Evolutionary conservation across 805 yeast genomes (phyloP).

Genomic region (Lipomyces chichibuensis): DNA sequence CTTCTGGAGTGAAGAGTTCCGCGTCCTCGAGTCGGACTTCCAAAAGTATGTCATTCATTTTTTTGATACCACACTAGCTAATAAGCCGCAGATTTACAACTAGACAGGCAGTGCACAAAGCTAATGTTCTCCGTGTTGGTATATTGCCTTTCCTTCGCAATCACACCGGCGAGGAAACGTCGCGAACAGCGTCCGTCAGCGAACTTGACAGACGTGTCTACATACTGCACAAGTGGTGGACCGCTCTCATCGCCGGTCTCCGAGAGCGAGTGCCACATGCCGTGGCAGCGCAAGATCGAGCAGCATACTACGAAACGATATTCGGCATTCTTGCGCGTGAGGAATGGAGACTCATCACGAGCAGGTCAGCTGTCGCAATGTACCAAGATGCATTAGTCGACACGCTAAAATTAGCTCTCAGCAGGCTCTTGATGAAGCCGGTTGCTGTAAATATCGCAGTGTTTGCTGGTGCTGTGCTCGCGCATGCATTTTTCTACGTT

Average conservation of each 20-base stretch:
- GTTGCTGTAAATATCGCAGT: slow-evolving; percentile 63
- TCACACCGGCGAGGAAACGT: slow-evolving; percentile 38
- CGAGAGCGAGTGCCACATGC: slow-evolving; percentile 37
- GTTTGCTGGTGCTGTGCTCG: slow-evolving; percentile 71
- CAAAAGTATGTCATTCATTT: slow-evolving; percentile 32
- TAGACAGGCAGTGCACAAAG: slow-evolving; percentile 42
- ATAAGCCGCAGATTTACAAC: slow-evolving; percentile 30
- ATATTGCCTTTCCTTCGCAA: slow-evolving; percentile 47
- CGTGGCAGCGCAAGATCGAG: slow-evolving; percentile 45
- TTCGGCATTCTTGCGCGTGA: slow-evolving; percentile 46
- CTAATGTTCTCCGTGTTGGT: slow-evolving; percentile 50
- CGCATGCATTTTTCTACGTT: slow-evolving; percentile 60
- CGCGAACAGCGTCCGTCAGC: slow-evolving; percentile 32
- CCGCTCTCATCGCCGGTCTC: slow-evolving; percentile 42
- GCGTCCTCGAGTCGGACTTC: slow-evolving; percentile 40
- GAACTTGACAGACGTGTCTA: slow-evolving; percentile 37
- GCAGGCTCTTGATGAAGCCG: slow-evolving; percentile 53
- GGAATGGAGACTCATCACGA: slow-evolving; percentile 44
- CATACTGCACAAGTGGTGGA: slow-evolving; percentile 48
- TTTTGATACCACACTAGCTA: background rate
- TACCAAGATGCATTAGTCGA: slow-evolving; percentile 46
- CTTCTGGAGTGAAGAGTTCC: slow-evolving; percentile 36
- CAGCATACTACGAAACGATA: slow-evolving; percentile 48
- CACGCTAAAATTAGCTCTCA: slow-evolving; percentile 58
- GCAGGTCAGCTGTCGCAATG: slow-evolving; percentile 15